These are phyloP conservation scores for Begonia peltatifolia DNA, from an alignment of 306 rosid species.

Conservation along the genomic window DNA sequence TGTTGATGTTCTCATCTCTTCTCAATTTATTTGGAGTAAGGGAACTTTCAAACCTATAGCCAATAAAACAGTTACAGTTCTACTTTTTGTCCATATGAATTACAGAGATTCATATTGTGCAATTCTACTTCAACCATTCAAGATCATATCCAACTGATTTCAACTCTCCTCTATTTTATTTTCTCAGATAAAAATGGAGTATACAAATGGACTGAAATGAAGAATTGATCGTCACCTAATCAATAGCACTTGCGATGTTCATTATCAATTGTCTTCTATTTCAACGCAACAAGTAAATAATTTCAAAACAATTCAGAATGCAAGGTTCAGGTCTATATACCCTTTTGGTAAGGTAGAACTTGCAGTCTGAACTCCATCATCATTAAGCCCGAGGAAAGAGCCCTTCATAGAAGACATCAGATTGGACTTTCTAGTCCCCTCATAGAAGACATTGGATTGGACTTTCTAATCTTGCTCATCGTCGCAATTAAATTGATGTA, in stretches of 20 bases:
- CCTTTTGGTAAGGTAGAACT: constrained; percentile 15
- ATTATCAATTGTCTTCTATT: too few species aligned
- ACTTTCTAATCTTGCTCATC: constrained; percentile 14
- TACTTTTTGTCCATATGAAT: too few species aligned
- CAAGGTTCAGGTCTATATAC: constrained; percentile 4
- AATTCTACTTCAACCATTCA: too few species aligned
- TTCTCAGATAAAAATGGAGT: neutral
- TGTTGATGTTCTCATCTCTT: constrained; percentile 29
- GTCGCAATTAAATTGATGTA: constrained; percentile 9
- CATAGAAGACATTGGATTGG: constrained; percentile 8
- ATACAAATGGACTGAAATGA: neutral
- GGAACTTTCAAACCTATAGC: constrained; percentile 32
- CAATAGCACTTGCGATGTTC: too few species aligned
- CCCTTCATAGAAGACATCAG: constrained; percentile 30
- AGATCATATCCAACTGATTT: neutral
- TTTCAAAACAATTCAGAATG: too few species aligned
- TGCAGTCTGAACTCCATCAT: constrained; percentile 12
- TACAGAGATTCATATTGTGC: too few species aligned
- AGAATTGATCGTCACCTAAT: too few species aligned
- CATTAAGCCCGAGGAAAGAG: constrained; percentile 14
- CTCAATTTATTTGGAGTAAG: constrained; percentile 31
- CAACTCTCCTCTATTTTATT: neutral
- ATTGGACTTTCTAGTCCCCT: constrained; percentile 14
- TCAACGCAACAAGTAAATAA: too few species aligned
- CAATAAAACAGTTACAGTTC: constrained; percentile 8